These are phyloP conservation scores for Shiraia bambusicola DNA, from an alignment of 2,329 filamentous ascomycete species.

Conservation along the genomic window DNA sequence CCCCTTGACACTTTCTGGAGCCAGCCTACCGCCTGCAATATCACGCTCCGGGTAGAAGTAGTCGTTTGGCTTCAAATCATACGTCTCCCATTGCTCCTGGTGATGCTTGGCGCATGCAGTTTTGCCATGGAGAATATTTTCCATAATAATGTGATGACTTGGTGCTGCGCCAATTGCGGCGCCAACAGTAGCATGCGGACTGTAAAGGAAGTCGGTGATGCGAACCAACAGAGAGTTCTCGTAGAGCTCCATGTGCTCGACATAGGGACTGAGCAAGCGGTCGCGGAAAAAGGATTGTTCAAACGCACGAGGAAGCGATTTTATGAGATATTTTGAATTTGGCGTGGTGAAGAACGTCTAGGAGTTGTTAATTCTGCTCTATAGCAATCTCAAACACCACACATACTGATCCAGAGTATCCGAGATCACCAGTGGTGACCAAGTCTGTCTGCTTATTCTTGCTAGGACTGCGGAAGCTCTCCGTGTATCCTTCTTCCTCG, in stretches of 20 bases:
- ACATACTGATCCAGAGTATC: constrained; percentile 68
- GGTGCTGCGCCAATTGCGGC: constrained; percentile 62
- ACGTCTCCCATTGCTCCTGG: constrained; percentile 64
- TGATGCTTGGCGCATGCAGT: constrained; percentile 44
- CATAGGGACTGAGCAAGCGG: constrained; percentile 66
- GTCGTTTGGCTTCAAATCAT: constrained; percentile 71
- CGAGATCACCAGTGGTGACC: constrained; percentile 65
- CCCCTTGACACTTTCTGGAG: constrained; percentile 65
- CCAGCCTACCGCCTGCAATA: constrained; percentile 63
- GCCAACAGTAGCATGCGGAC: constrained; percentile 59
- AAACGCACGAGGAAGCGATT: constrained; percentile 68
- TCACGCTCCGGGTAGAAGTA: constrained; percentile 79
- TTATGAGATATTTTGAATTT: constrained; percentile 69
- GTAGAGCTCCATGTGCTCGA: constrained; percentile 62
- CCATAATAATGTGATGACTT: constrained; percentile 75
- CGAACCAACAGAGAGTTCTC: constrained; percentile 65
- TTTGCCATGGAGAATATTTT: constrained; percentile 68
- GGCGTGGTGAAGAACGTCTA: constrained; percentile 69
- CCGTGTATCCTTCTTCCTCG: constrained; percentile 56
- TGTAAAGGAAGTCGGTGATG: constrained; percentile 69
- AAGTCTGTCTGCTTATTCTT: constrained; percentile 48
- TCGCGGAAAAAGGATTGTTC: constrained; percentile 70
- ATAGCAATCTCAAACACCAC: background rate
- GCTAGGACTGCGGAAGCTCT: constrained; percentile 52
- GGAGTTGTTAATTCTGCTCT: constrained; percentile 8